Conservation (phyloP, 164 flowering plant genomes). For the Liquidambar formosana region DNA sequence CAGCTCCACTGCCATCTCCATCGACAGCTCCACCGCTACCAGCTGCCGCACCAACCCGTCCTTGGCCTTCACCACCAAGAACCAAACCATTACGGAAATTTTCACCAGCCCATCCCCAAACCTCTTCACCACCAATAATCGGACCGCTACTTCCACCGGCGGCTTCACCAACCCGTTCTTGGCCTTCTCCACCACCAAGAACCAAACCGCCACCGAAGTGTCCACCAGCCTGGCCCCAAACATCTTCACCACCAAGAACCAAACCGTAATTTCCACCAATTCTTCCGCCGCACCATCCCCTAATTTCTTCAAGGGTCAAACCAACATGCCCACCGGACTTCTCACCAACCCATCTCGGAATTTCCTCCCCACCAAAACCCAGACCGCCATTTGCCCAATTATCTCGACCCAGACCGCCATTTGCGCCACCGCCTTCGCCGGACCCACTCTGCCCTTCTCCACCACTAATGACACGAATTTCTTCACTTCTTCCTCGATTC, state of each 20-base stretch:
- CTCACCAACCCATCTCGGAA: conserved; percentile 5
- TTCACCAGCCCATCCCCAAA: neutral
- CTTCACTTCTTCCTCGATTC: neutral
- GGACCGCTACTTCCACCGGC: neutral
- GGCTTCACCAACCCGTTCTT: too few species aligned
- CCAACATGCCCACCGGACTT: neutral
- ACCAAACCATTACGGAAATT: neutral
- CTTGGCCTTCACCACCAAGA: too few species aligned
- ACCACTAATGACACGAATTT: neutral
- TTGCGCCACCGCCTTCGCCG: neutral
- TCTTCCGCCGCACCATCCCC: neutral
- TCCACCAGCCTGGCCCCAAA: neutral
- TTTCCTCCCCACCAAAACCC: neutral
- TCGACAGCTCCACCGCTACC: conserved; percentile 2
- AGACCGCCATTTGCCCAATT: neutral
- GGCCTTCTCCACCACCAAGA: conserved; percentile 11
- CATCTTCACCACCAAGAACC: neutral
- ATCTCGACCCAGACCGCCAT: neutral
- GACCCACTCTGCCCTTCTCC: neutral
- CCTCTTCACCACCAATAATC: neutral
- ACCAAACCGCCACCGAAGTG: neutral
- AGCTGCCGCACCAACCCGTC: too few species aligned
- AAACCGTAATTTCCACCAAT: neutral
- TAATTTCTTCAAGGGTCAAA: neutral
- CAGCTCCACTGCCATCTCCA: neutral